Conservation (phyloP, 2,329 filamentous ascomycete species). For the Fusarium papillatum region DNA sequence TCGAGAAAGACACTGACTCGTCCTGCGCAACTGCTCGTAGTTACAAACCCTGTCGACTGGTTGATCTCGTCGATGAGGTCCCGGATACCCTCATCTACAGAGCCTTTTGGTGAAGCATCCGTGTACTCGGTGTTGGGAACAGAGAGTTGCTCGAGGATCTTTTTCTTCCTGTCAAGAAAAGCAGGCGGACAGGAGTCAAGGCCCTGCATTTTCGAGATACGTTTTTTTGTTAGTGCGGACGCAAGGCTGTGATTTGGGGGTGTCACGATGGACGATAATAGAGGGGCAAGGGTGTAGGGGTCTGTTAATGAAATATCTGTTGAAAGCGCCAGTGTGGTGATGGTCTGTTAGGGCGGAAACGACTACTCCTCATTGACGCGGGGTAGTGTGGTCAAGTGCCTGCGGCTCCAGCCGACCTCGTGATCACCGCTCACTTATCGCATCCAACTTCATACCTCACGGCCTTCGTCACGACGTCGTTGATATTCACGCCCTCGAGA, state of each 20-base stretch:
- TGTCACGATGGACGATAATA: conserved; percentile 22
- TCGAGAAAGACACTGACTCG: conserved; percentile 91
- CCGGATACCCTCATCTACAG: conserved; percentile 83
- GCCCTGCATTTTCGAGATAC: conserved; percentile 43
- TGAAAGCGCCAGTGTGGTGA: not conserved
- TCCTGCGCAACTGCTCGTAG: conserved; percentile 94
- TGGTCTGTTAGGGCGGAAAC: conserved; percentile 32
- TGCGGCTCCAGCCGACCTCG: conserved; percentile 36
- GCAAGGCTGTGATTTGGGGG: conserved; percentile 40
- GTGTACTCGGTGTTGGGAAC: conserved; percentile 79
- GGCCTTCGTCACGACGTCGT: conserved; percentile 9
- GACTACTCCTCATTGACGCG: conserved; percentile 27
- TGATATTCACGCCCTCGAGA: not conserved
- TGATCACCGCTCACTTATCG: conserved; percentile 32
- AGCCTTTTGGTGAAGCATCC: conserved; percentile 91
- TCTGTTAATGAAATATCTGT: conserved; percentile 24
- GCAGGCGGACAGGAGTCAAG: conserved; percentile 48
- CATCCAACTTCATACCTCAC: conserved; percentile 36
- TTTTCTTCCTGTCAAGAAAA: conserved; percentile 75
- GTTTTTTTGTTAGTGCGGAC: conserved; percentile 35
- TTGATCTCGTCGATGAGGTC: conserved; percentile 87
- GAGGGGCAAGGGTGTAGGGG: conserved; percentile 17
- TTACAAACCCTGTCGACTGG: conserved; percentile 79
- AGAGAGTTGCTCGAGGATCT: conserved; percentile 79
- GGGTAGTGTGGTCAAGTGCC: conserved; percentile 34